Percentiles rank a stretch among this genome's conserved stretches.
Evolutionary conservation across 2,329 filamentous ascomycete genomes (phyloP).

Genomic region (Cladosporium oxysporum): DNA sequence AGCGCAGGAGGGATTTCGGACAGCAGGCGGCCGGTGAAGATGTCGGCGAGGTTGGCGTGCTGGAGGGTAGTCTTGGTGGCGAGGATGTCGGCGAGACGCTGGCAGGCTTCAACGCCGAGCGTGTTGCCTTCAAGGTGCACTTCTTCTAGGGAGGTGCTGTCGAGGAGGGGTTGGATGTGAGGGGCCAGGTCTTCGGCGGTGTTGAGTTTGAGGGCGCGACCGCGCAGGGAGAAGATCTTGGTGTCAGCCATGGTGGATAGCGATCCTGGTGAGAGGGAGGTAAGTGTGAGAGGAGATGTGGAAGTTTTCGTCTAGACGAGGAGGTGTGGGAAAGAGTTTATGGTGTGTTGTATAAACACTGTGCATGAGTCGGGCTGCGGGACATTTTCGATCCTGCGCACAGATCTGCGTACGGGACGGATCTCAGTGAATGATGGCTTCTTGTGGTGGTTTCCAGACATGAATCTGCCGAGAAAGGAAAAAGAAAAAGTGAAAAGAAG

Average conservation of each 20-base stretch:
- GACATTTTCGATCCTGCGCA: neutral
- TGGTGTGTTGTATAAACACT: neutral
- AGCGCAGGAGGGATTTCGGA: conserved; percentile 92
- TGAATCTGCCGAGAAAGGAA: too few relatives aligned
- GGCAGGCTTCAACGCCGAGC: conserved; percentile 82
- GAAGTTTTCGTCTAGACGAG: conserved; percentile 2
- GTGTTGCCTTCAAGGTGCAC: conserved; percentile 89
- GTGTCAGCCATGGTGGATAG: conserved; percentile 51
- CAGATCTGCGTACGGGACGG: neutral
- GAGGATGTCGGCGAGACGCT: conserved; percentile 79
- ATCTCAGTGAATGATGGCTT: neutral
- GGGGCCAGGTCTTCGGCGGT: conserved; percentile 82
- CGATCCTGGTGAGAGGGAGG: too few relatives aligned
- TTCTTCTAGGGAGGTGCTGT: conserved; percentile 76
- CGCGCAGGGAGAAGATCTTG: conserved; percentile 86
- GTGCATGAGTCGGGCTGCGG: conserved; percentile 11
- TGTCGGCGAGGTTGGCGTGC: conserved; percentile 90
- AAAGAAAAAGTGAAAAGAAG: too few relatives aligned
- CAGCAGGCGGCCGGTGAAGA: conserved; percentile 92
- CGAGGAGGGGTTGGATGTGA: conserved; percentile 74
- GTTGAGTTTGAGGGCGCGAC: conserved; percentile 89
- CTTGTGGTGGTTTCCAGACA: neutral
- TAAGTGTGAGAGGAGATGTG: neutral
- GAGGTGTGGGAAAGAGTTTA: neutral
- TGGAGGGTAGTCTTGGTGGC: conserved; percentile 73